Conservation (phyloP, 2,329 filamentous ascomycete species). For the Hansfordia pulvinata region DNA sequence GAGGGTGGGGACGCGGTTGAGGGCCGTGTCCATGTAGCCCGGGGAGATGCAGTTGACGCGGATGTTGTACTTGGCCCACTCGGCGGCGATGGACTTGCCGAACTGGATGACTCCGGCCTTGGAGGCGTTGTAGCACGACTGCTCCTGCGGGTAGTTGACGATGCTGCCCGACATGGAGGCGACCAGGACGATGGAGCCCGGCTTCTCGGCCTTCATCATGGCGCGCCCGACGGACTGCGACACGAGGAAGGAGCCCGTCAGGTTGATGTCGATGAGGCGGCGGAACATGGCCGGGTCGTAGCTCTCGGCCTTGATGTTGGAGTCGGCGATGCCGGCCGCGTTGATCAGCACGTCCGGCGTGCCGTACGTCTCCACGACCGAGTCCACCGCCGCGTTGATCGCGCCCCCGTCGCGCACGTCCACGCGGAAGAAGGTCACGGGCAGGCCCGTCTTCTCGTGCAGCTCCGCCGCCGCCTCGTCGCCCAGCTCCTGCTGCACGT, state of each 20-base stretch:
- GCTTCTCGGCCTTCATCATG: constrained; percentile 61
- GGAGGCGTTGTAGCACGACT: constrained; percentile 72
- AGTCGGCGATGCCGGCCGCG: constrained; percentile 69
- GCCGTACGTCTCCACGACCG: constrained; percentile 53
- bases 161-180: constrained; percentile 73
- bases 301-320: constrained; percentile 69
- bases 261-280: constrained; percentile 68
- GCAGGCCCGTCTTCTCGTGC: constrained; percentile 57
- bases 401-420: constrained; percentile 61
- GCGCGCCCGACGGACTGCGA: constrained; percentile 56
- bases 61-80: constrained; percentile 73
- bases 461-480: constrained; percentile 57
- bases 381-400: constrained; percentile 55
- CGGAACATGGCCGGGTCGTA: constrained; percentile 69
- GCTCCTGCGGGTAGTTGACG: constrained; percentile 78
- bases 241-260: constrained; percentile 68
- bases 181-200: constrained; percentile 62
- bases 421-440: constrained; percentile 65
- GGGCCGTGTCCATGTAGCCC: constrained; percentile 75
- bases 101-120: constrained; percentile 71
- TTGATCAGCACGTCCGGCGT: constrained; percentile 65
- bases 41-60: constrained; percentile 77
- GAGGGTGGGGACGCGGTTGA: constrained; percentile 65
- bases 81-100: constrained; percentile 67
- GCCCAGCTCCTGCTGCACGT: constrained; percentile 63